Conservation (phyloP, 1,284 basidiomycete species). For the Termitomyces sp. region DNA sequence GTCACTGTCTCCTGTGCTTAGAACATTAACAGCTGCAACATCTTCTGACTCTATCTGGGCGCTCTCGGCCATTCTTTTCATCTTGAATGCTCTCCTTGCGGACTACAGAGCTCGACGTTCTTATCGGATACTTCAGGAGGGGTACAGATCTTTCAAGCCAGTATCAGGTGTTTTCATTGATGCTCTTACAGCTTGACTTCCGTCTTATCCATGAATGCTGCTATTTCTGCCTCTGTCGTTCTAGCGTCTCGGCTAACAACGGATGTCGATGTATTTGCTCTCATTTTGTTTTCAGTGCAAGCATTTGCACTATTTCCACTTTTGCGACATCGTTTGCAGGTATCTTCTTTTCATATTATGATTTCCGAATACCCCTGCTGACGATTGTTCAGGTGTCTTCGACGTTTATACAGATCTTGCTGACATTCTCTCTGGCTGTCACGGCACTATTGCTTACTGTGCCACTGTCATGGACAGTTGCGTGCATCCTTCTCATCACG, state of each 20-base stretch:
- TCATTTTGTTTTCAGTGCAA: slow-evolving; percentile 84
- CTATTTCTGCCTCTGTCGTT: slow-evolving; percentile 90
- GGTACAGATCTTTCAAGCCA: slow-evolving; percentile 25
- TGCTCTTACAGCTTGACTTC: slow-evolving; percentile 64
- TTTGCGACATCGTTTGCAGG: slow-evolving; percentile 75
- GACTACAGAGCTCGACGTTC: slow-evolving; percentile 48
- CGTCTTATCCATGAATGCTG: slow-evolving; percentile 91
- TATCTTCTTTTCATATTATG: slow-evolving; percentile 24
- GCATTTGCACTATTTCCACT: slow-evolving; percentile 84
- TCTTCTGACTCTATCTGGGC: slow-evolving; percentile 98
- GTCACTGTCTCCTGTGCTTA: slow-evolving; percentile 86
- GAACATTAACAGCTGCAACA: slow-evolving; percentile 90
- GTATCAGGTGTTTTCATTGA: slow-evolving; percentile 39
- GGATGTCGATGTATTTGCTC: slow-evolving; percentile 85
- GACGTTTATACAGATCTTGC: slow-evolving; percentile 37
- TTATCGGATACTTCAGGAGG: slow-evolving; percentile 43
- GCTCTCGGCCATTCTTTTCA: slow-evolving; percentile 50
- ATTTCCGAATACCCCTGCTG: neutral
- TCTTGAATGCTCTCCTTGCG: slow-evolving; percentile 42
- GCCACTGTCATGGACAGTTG: slow-evolving; percentile 49
- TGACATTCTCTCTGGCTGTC: slow-evolving; percentile 47
- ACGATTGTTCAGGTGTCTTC: slow-evolving; percentile 38
- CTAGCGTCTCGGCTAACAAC: slow-evolving; percentile 85
- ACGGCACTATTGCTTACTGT: slow-evolving; percentile 48
- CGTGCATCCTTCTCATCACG: slow-evolving; percentile 44